phyloP scores from a whole-genome alignment of 2,329 filamentous ascomycete genomes.

The Plectosphaerella plurivora region DNA sequence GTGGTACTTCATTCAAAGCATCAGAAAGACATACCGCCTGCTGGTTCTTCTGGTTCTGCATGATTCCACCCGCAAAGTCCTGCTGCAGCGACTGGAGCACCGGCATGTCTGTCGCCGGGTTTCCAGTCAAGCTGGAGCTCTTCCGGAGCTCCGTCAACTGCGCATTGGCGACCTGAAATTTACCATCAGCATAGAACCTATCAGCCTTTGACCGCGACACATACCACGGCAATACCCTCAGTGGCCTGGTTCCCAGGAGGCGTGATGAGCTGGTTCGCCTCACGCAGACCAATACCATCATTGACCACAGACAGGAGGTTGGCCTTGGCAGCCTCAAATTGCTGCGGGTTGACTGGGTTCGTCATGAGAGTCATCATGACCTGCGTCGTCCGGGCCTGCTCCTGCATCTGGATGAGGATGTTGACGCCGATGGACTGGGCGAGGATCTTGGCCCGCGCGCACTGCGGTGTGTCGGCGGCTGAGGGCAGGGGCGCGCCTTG shows the following conservation, averaged over 20 bases:
- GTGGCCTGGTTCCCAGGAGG: slow-evolving; percentile 7
- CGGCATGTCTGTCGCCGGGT: slow-evolving; percentile 6
- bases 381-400: slow-evolving; percentile 5
- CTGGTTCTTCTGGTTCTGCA: slow-evolving; percentile 12
- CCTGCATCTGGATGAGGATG: slow-evolving; percentile 10
- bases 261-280: slow-evolving; percentile 10
- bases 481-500: no score
- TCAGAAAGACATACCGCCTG: slow-evolving; percentile 2
- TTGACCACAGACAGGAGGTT: slow-evolving; percentile 10
- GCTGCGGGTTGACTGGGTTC: slow-evolving; percentile 8
- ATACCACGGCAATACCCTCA: slow-evolving; percentile 8
- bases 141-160: slow-evolving; percentile 9
- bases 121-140: slow-evolving; percentile 7
- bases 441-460: slow-evolving; percentile 11
- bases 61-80: slow-evolving; percentile 11
- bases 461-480: slow-evolving; percentile 6
- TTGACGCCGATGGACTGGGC: slow-evolving; percentile 9
- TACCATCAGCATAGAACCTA: not conserved
- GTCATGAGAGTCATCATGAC: slow-evolving; percentile 6
- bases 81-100: slow-evolving; percentile 6
- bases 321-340: slow-evolving; percentile 12
- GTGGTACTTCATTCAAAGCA: no score
- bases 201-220: no score
- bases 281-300: slow-evolving; percentile 9
- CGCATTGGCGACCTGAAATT: slow-evolving; percentile 7